These are phyloP conservation scores for Heracleum sosnowskyi DNA, from an alignment of 129 eudicot species.

Conservation along the genomic window DNA sequence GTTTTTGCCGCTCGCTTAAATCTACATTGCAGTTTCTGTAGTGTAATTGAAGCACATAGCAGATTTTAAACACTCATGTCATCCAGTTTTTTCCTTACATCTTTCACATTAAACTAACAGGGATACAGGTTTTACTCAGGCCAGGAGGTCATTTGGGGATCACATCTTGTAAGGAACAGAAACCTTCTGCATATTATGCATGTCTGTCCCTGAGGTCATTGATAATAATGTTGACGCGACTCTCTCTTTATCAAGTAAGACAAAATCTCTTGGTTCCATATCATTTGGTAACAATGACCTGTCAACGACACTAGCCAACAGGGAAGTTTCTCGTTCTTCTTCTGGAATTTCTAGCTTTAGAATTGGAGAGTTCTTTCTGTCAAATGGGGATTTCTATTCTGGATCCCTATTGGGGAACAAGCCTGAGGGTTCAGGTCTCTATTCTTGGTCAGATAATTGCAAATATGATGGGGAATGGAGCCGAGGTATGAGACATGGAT, in stretches of 20 bases:
- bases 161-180: slow-evolving; percentile 7
- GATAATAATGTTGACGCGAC: slow-evolving; percentile 39
- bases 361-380: slow-evolving; percentile 49
- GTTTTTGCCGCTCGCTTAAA: neutral
- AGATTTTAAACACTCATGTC: neutral
- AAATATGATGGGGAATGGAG: slow-evolving; percentile 84
- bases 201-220: slow-evolving; percentile 74
- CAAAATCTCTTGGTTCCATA: slow-evolving; percentile 53
- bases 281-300: slow-evolving; percentile 25
- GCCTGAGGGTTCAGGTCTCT: slow-evolving; percentile 83
- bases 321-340: slow-evolving; percentile 45
- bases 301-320: slow-evolving; percentile 23
- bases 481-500: slow-evolving; percentile 67
- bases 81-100: neutral
- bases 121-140: neutral
- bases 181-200: slow-evolving; percentile 58
- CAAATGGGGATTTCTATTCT: slow-evolving; percentile 65
- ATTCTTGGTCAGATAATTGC: slow-evolving; percentile 70
- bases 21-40: neutral
- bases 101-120: neutral
- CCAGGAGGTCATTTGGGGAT: neutral
- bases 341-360: slow-evolving; percentile 42
- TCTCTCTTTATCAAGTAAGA: slow-evolving; percentile 32
- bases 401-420: slow-evolving; percentile 58
- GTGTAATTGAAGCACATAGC: neutral